These are phyloP conservation scores for Alternaria rosae DNA, from an alignment of 2,329 filamentous ascomycete genomes.

Conservation along the genomic window DNA sequence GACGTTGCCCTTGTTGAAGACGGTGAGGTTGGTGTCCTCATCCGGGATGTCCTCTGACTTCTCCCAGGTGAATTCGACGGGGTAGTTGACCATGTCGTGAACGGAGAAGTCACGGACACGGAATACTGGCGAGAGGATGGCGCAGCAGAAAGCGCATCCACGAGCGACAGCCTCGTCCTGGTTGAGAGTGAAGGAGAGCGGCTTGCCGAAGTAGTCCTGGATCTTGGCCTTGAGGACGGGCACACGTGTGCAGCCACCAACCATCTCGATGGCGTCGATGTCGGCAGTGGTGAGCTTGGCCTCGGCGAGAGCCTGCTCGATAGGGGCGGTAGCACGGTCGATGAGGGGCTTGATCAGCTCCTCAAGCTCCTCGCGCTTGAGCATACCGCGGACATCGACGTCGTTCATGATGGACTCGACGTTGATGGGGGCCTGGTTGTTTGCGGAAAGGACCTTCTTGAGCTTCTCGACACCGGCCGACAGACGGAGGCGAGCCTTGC, in stretches of 20 bases:
- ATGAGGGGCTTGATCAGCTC: constrained; percentile 86
- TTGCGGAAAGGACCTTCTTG: constrained; percentile 98
- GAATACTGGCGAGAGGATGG: constrained; percentile 96
- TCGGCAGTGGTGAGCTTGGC: constrained; percentile 90
- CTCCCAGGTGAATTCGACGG: constrained; percentile 98
- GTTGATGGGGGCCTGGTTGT: constrained; percentile 89
- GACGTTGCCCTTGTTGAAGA: constrained; percentile 96
- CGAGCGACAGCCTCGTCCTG: constrained; percentile 96
- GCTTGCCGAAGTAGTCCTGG: constrained; percentile 87
- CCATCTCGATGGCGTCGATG: constrained; percentile 91
- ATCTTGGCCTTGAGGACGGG: constrained; percentile 91
- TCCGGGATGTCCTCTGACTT: constrained; percentile 98
- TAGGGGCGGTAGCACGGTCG: constrained; percentile 71
- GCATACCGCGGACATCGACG: constrained; percentile 84
- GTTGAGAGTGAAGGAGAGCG: constrained; percentile 94
- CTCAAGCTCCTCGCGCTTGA: constrained; percentile 95
- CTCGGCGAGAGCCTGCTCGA: constrained; percentile 93
- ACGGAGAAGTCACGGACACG: constrained; percentile 97
- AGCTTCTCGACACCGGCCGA: constrained; percentile 91
- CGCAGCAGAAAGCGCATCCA: constrained; percentile 96
- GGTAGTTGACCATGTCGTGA: constrained; percentile 97
- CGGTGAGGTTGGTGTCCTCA: constrained; percentile 94
- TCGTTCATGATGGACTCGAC: constrained; percentile 99
- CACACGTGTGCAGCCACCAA: constrained; percentile 93
- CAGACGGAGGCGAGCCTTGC: constrained; percentile 87